phyloP scores from a whole-genome alignment of 2,329 filamentous ascomycete species.

The Sphaerulina populicola region DNA sequence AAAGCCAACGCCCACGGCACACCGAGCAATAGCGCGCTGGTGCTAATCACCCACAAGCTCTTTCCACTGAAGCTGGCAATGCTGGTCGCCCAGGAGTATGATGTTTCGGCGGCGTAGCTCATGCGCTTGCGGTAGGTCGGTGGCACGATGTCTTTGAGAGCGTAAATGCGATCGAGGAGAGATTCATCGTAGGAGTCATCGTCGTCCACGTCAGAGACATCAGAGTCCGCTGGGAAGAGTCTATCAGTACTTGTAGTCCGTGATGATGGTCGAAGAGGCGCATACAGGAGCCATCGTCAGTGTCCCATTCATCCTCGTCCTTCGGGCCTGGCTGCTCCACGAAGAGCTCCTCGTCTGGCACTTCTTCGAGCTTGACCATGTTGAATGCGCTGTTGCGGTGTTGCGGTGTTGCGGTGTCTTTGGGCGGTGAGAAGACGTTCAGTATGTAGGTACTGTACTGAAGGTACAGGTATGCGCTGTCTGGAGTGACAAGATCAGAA shows the following conservation, averaged over 20 bases:
- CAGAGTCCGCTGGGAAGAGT: slow-evolving; percentile 52
- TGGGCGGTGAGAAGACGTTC: too few species aligned
- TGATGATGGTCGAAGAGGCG: slow-evolving; percentile 13
- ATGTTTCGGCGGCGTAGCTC: slow-evolving; percentile 39
- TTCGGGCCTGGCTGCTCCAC: slow-evolving; percentile 56
- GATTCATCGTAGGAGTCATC: slow-evolving; percentile 46
- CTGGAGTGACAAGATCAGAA: too few species aligned
- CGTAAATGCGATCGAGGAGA: slow-evolving; percentile 37
- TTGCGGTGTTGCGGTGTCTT: too few species aligned
- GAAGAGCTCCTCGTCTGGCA: slow-evolving; percentile 91
- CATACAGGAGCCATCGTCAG: slow-evolving; percentile 66
- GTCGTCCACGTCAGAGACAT: slow-evolving; percentile 64
- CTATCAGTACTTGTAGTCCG: slow-evolving; percentile 6
- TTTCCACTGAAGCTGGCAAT: slow-evolving; percentile 68
- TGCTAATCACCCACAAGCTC: slow-evolving; percentile 83
- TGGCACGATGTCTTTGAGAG: slow-evolving; percentile 40
- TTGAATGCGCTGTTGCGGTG: slow-evolving; percentile 38
- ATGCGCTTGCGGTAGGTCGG: slow-evolving; percentile 40
- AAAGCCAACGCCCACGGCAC: slow-evolving; percentile 91
- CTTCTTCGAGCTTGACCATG: slow-evolving; percentile 96
- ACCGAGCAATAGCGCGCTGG: slow-evolving; percentile 77
- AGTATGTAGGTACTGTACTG: too few species aligned
- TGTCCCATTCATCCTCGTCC: slow-evolving; percentile 77
- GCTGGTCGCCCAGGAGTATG: slow-evolving; percentile 51
- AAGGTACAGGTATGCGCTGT: too few species aligned